These are phyloP conservation scores for Sanghuangporus weigelae DNA, from an alignment of 1,284 basidiomycete genomes.

Conservation along the genomic window DNA sequence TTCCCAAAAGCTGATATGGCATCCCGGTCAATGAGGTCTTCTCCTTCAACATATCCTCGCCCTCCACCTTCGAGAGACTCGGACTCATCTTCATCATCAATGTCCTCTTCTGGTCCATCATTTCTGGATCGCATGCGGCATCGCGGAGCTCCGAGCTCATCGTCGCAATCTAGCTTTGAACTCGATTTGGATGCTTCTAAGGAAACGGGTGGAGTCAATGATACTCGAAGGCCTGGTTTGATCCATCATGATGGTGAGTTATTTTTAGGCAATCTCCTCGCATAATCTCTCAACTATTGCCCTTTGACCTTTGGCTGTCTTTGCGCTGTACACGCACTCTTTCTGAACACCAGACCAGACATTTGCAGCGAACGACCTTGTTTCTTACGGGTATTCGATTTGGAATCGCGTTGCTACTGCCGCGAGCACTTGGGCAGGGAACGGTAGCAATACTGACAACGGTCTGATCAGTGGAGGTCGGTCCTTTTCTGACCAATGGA, in stretches of 20 bases:
- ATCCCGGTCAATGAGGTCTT: neutral
- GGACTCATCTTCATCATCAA: slow-evolving; percentile 16
- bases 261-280: neutral
- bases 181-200: slow-evolving; percentile 4
- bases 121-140: slow-evolving; percentile 25
- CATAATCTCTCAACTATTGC: neutral
- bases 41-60: slow-evolving; percentile 11
- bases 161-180: slow-evolving; percentile 15
- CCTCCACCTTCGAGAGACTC: slow-evolving; percentile 13
- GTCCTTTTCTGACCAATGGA: neutral
- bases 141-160: slow-evolving; percentile 3
- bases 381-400: slow-evolving; percentile 34
- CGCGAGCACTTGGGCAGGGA: slow-evolving; percentile 7
- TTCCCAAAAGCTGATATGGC: neutral
- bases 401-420: slow-evolving; percentile 54
- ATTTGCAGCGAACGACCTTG: slow-evolving; percentile 2
- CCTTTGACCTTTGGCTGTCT: neutral
- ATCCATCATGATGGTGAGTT: neutral
- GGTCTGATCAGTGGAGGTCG: neutral
- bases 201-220: neutral
- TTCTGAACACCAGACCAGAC: neutral
- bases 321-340: neutral
- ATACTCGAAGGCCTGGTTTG: neutral
- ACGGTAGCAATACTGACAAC: neutral
- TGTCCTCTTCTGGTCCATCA: slow-evolving; percentile 26